A percentile compares a stretch with the other conserved stretches of the same genome.
Conservation (phyloP, 768 basidiomycete species). For the Pilatotrama ljubarskyi region DNA sequence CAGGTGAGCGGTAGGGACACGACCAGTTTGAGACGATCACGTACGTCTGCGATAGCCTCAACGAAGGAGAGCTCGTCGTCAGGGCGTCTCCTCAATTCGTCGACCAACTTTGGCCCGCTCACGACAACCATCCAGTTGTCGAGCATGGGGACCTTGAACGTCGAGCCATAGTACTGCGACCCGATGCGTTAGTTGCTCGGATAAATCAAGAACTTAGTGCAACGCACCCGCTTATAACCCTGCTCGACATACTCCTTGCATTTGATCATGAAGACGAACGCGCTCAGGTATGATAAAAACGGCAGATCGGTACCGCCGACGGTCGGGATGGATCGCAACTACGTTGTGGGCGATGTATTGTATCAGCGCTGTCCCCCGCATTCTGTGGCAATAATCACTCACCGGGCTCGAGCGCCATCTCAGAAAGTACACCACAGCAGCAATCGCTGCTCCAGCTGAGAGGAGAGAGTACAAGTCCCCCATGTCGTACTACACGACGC, state of each 20-base stretch:
- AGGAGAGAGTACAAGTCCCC: no score
- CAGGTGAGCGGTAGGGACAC: not conserved
- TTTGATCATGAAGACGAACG: not conserved
- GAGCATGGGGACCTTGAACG: conserved; percentile 46
- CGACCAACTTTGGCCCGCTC: conserved; percentile 43
- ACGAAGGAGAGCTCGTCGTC: conserved; percentile 46
- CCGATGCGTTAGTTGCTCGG: no score
- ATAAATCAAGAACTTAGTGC: not conserved
- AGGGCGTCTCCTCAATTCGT: conserved; percentile 49
- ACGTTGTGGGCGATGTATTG: not conserved
- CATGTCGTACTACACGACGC: no score
- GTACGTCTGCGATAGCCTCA: conserved; percentile 44
- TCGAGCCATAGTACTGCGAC: conserved; percentile 17
- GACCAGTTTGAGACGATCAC: not conserved
- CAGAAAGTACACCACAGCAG: no score
- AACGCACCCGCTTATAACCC: not conserved
- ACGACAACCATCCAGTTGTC: conserved; percentile 50
- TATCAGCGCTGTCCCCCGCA: not conserved
- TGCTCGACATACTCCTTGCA: not conserved
- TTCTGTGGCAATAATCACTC: not conserved
- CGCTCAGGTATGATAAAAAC: not conserved
- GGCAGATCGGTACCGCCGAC: not conserved
- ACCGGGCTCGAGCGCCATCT: not conserved
- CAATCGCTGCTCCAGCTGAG: no score
- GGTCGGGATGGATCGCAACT: not conserved